A percentile compares a stretch with the other conserved stretches of the same genome.
phyloP scores from a whole-genome alignment of 139 green algal genomes.

The Asterochloris sp. region DNA sequence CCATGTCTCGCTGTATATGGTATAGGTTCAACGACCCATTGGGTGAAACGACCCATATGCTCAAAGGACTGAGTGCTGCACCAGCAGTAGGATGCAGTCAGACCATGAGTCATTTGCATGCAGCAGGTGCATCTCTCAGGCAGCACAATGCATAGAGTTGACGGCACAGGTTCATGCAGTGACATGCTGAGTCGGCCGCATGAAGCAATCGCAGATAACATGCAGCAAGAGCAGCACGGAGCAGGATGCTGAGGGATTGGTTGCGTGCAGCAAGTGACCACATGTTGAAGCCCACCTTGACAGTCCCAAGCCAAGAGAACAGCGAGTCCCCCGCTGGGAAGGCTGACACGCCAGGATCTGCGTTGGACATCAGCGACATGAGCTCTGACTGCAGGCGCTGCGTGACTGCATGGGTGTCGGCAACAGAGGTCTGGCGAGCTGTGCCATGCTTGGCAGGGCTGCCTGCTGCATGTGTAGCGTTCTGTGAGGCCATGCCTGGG shows the following conservation, averaged over 20 bases:
- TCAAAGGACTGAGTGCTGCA: too few species aligned
- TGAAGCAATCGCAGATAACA: too few species aligned
- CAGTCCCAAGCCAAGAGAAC: constrained; percentile 75
- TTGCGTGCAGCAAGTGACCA: neutral
- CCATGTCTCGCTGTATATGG: too few species aligned
- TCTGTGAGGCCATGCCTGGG: too few species aligned
- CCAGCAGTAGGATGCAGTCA: constrained; percentile 8
- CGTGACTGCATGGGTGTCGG: constrained; percentile 37
- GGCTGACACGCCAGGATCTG: constrained; percentile 55
- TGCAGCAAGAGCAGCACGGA: too few species aligned
- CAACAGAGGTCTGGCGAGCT: neutral
- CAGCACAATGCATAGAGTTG: too few species aligned
- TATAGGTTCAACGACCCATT: too few species aligned
- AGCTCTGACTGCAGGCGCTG: constrained; percentile 64
- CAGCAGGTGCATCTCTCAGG: neutral
- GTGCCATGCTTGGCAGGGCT: constrained; percentile 6
- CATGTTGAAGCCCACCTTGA: constrained; percentile 21
- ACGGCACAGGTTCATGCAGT: too few species aligned
- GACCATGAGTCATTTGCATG: neutral
- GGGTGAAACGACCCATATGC: too few species aligned
- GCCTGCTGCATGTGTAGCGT: too few species aligned
- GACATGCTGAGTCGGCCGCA: too few species aligned
- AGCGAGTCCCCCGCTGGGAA: constrained; percentile 81
- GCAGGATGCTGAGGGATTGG: neutral
- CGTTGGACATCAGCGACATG: constrained; percentile 49